Evolutionary conservation across 768 basidiomycete genomes (phyloP).

Genomic region (Pleurotus citrinopileatus): DNA sequence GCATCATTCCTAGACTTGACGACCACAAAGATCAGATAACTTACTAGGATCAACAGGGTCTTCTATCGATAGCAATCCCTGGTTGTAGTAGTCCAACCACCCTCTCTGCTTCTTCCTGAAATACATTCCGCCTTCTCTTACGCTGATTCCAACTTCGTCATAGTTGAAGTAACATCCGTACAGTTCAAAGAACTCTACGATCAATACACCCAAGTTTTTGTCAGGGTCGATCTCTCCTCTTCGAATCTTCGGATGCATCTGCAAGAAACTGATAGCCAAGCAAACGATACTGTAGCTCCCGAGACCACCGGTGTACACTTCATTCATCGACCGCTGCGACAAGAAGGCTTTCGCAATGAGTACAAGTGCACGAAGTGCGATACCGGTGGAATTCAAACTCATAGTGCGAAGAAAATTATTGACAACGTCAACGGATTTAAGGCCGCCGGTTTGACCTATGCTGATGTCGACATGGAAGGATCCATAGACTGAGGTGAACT

Average conservation of each 20-base stretch:
- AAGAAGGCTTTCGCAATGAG: conserved; percentile 91
- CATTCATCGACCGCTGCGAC: conserved; percentile 89
- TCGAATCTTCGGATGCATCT: conserved; percentile 96
- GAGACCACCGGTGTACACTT: conserved; percentile 94
- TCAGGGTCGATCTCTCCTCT: conserved; percentile 83
- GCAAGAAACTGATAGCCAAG: conserved; percentile 89
- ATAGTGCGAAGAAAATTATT: conserved; percentile 75
- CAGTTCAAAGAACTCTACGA: conserved; percentile 96
- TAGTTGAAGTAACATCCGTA: conserved; percentile 94
- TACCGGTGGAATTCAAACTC: conserved; percentile 29
- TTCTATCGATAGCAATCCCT: conserved; percentile 76
- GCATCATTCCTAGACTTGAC: conserved; percentile 10
- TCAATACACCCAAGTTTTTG: conserved; percentile 87
- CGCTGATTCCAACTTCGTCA: conserved; percentile 82
- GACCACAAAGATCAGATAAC: conserved; percentile 28
- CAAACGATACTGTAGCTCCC: conserved; percentile 95
- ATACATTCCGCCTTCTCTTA: conserved; percentile 87
- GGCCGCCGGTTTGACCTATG: conserved; percentile 86
- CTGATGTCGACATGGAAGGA: conserved; percentile 91
- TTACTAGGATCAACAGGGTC: conserved; percentile 88
- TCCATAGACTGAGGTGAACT: conserved; percentile 83
- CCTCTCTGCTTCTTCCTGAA: conserved; percentile 79
- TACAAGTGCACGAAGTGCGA: conserved; percentile 80
- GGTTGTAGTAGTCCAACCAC: conserved; percentile 66
- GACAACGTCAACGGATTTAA: conserved; percentile 75